Base-by-base conservation (phyloP, 2,329 filamentous ascomycete species). In the Cordyceps tenuipes region DNA sequence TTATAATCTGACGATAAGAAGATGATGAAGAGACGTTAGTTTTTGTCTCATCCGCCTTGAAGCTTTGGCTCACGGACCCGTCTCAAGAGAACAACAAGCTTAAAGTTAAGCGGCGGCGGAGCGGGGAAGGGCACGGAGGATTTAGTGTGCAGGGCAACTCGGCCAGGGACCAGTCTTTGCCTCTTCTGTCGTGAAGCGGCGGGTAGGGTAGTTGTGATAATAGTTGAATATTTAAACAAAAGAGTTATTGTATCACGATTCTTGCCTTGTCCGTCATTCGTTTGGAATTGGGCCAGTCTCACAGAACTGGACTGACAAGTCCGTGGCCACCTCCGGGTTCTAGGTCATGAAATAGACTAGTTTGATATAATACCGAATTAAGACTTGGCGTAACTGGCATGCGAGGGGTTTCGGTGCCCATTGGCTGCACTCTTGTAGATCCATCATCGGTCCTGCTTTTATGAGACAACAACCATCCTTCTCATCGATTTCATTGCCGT, bases 281-380 rank as follows among this genome's bases (percentile, higher is more conserved):
- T 29, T 29, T 23, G 23, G 23, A 23, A 29, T 8, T 29, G 7
- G 29, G 29, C 5, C 29, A 29, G 29, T 8, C 29, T 29, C 29
- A 29, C 29, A 1, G 29, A 5, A 23, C 23, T 23, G 23, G 23
- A 23, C 23, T 23, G 23, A 29, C 29, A 6, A 8, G 9, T 43
- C 53, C 17, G 56, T 63, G 13, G 29, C 29, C 29, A 29, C 29
- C 21, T 59, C 36, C 61, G 52, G 44, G 65, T 57, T 44, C 65
- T 19, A 5, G 63, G 56, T 49, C 64, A 65, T n/a, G 47, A 47
- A 9, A 63, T 62, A 10, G 51, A 60, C 48, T 61, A 61, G 19
- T 29, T 29, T 7, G 29, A 5, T 29, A 29, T 3, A 8, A 29
- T 29, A 8, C 29, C 29, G 29, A 29, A 23, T 23, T 23, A 4